phyloP scores from a whole-genome alignment of 2,329 filamentous ascomycete species.

The Aspergillus sp. region DNA sequence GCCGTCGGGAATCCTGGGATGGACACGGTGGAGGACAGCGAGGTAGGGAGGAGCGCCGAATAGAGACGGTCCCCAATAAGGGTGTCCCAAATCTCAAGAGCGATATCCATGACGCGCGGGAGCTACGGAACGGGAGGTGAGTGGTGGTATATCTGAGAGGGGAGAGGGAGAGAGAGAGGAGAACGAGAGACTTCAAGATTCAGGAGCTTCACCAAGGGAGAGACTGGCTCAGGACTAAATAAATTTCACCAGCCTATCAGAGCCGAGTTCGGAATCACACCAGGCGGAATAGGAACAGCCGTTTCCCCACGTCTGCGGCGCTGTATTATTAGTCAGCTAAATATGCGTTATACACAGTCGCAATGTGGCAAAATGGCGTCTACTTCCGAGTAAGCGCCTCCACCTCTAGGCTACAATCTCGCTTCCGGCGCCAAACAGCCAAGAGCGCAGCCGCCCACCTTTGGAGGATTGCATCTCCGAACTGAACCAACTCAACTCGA shows the following conservation, averaged over 20 bases:
- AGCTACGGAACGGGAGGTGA: conserved; percentile 5
- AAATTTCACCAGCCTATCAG: conserved; percentile 19
- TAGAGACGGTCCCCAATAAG: conserved; percentile 81
- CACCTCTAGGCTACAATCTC: conserved; percentile 35
- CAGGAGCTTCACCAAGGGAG: not conserved
- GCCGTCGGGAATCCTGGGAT: conserved; percentile 57
- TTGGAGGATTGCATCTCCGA: conserved; percentile 7
- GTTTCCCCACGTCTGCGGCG: conserved; percentile 12
- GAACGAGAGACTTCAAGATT: not conserved
- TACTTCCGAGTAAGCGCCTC: conserved; percentile 10
- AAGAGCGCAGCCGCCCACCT: conserved; percentile 34
- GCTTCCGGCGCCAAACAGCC: conserved; percentile 41
- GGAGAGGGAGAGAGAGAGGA: conserved; percentile 3
- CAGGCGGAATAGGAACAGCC: conserved; percentile 39
- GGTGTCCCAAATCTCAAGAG: conserved; percentile 83
- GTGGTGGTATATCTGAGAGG: not conserved
- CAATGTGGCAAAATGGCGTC: not conserved
- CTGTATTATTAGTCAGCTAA: conserved; percentile 1
- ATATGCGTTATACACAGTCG: not conserved
- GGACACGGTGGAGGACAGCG: conserved; percentile 58
- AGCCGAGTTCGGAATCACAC: conserved; percentile 32
- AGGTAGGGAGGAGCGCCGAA: conserved; percentile 69
- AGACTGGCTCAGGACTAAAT: not conserved
- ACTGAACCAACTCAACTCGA: conserved; percentile 21
- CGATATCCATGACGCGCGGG: conserved; percentile 76